phyloP scores from a whole-genome alignment of 1,139 yeast genomes.

The Wickerhamomyces sp. region DNA sequence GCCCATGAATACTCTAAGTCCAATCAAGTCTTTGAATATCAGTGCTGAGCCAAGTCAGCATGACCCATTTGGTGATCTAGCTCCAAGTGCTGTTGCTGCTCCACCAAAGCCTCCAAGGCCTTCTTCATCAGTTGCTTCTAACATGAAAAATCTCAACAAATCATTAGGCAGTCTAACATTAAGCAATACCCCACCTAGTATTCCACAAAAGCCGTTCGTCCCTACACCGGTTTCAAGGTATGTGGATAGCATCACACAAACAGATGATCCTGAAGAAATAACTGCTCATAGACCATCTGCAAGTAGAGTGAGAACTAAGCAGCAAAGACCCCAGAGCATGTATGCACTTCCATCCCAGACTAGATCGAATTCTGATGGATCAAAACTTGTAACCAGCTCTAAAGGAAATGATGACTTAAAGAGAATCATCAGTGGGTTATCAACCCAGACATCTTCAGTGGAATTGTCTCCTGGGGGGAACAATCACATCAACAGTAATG shows the following conservation, averaged over 20 bases:
- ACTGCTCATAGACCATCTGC: background rate
- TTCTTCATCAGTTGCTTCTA: slow-evolving; percentile 5
- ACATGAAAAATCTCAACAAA: slow-evolving; percentile 13
- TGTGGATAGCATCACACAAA: slow-evolving; percentile 24
- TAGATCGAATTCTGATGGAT: slow-evolving; percentile 7
- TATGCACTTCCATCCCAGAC: slow-evolving; percentile 11
- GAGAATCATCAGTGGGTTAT: slow-evolving; percentile 27
- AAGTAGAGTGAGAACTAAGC: background rate
- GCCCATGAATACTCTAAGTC: slow-evolving; percentile 8
- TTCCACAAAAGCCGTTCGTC: slow-evolving; percentile 6
- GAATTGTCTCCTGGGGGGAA: slow-evolving; percentile 31
- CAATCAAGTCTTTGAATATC: background rate
- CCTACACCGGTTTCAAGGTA: slow-evolving; percentile 18
- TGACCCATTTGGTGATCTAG: slow-evolving; percentile 17
- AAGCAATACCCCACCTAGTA: slow-evolving; percentile 2
- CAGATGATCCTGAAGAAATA: slow-evolving; percentile 8
- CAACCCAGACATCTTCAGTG: slow-evolving; percentile 26
- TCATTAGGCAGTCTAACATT: slow-evolving; percentile 17
- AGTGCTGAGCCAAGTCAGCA: slow-evolving; percentile 1
- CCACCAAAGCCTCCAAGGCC: slow-evolving; percentile 22
- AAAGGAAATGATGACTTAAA: slow-evolving; percentile 17
- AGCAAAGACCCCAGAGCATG: slow-evolving; percentile 22
- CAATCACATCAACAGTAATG: slow-evolving; percentile 35
- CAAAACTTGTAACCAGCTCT: background rate
- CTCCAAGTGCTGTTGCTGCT: too few species aligned